Evolutionary conservation across 352 stramenopile species (phyloP).

Genomic region (Globisporangium parvum): DNA sequence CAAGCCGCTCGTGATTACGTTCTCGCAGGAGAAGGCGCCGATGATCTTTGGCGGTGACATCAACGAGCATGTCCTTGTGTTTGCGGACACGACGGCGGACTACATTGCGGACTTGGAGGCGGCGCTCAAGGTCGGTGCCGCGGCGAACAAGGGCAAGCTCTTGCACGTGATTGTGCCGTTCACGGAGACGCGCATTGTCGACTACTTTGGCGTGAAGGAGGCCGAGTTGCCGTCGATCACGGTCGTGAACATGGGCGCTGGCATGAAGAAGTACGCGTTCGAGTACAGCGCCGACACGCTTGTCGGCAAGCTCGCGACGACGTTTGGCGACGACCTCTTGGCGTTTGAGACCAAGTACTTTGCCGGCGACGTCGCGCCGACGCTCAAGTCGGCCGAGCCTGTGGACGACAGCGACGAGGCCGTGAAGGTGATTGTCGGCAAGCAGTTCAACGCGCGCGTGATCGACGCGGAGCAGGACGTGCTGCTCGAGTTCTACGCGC

Average conservation of each 20-base stretch:
- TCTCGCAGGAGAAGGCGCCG: constrained; percentile 85
- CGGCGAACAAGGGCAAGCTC: constrained; percentile 84
- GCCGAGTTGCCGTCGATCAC: constrained; percentile 83
- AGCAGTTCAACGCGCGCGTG: constrained; percentile 88
- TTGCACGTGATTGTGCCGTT: constrained; percentile 86
- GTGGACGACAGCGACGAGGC: constrained; percentile 82
- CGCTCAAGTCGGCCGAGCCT: constrained; percentile 91
- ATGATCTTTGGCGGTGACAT: constrained; percentile 89
- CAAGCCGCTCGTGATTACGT: constrained; percentile 87
- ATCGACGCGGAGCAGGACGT: constrained; percentile 87
- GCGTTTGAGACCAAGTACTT: constrained; percentile 85
- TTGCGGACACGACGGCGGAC: constrained; percentile 67
- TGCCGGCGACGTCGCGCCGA: constrained; percentile 77
- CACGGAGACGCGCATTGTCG: constrained; percentile 87
- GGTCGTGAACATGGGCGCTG: constrained; percentile 87
- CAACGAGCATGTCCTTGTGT: constrained; percentile 85
- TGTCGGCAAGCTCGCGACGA: constrained; percentile 54
- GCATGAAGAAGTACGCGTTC: constrained; percentile 93
- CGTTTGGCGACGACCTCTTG: constrained; percentile 43
- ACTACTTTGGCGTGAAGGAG: constrained; percentile 91
- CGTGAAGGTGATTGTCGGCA: constrained; percentile 92
- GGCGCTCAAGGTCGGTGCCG: constrained; percentile 53
- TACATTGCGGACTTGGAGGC: constrained; percentile 54
- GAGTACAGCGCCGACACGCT: constrained; percentile 69
- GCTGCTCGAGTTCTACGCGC: constrained; percentile 75